Evolutionary conservation across 192 early-diverging fungal species (phyloP).

Genomic region (Coemansia sp.): DNA sequence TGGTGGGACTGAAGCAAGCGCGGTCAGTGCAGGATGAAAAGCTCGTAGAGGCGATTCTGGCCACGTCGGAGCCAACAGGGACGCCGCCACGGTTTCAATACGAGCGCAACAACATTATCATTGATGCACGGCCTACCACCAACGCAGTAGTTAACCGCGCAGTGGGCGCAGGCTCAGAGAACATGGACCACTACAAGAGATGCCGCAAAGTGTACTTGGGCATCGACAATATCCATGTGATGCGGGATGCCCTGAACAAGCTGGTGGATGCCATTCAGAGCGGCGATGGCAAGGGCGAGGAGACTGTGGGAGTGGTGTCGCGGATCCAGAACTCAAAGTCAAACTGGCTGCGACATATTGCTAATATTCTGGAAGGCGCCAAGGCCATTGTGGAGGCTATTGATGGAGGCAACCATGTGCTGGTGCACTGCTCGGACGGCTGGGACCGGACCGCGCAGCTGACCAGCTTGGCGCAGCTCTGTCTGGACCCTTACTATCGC

Average conservation of each 20-base stretch:
- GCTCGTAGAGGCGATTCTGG: slow-evolving; percentile 88
- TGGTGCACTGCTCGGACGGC: slow-evolving; percentile 98
- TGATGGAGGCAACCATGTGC: slow-evolving; percentile 70
- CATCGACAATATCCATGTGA: slow-evolving; percentile 98
- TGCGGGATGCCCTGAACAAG: slow-evolving; percentile 83
- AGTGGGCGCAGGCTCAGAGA: slow-evolving; percentile 92
- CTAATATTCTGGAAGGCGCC: slow-evolving; percentile 76
- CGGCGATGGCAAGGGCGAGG: slow-evolving; percentile 1
- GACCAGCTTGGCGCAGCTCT: slow-evolving; percentile 82
- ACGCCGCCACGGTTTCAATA: slow-evolving; percentile 47
- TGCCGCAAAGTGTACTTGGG: slow-evolving; percentile 85
- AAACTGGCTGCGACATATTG: slow-evolving; percentile 87
- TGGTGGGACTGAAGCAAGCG: slow-evolving; percentile 93
- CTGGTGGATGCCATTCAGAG: slow-evolving; percentile 62
- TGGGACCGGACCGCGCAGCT: slow-evolving; percentile 98
- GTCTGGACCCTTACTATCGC: slow-evolving; percentile 94
- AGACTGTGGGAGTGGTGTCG: slow-evolving; percentile 47
- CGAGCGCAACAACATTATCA: slow-evolving; percentile 77
- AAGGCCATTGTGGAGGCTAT: slow-evolving; percentile 76
- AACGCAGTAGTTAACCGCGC: slow-evolving; percentile 93
- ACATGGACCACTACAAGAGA: slow-evolving; percentile 86
- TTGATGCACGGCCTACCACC: slow-evolving; percentile 92
- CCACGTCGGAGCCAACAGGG: slow-evolving; percentile 52
- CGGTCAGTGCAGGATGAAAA: slow-evolving; percentile 97
- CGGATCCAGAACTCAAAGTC: slow-evolving; percentile 61